Conservation (phyloP, 2,329 filamentous ascomycete genomes). For the Colletotrichum sp. region DNA sequence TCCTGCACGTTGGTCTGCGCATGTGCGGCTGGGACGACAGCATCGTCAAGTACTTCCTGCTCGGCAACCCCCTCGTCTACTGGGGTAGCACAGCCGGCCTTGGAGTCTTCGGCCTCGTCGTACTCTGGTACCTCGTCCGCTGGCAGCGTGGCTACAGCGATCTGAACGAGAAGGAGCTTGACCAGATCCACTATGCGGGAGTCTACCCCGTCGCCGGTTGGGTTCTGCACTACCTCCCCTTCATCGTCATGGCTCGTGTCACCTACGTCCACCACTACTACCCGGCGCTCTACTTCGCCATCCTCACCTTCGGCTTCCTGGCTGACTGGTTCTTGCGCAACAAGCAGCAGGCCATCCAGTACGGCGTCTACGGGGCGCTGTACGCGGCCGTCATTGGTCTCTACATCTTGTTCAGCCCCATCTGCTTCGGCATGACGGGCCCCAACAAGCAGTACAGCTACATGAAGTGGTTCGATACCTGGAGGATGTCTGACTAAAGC, state of each 20-base stretch:
- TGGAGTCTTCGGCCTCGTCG: conserved; percentile 72
- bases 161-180: conserved; percentile 79
- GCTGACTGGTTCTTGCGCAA: conserved; percentile 81
- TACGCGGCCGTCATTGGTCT: conserved; percentile 79
- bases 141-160: conserved; percentile 96
- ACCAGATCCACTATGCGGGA: conserved; percentile 93
- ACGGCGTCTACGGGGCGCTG: conserved; percentile 72
- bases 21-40: conserved; percentile 99
- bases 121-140: conserved; percentile 85
- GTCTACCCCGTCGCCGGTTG: conserved; percentile 92
- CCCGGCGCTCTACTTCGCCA: conserved; percentile 96
- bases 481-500: conserved; percentile 74
- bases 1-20: conserved; percentile 91
- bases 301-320: conserved; percentile 86
- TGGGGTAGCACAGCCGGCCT: conserved; percentile 89
- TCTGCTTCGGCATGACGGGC: conserved; percentile 96
- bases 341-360: conserved; percentile 67
- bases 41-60: conserved; percentile 96
- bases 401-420: conserved; percentile 89
- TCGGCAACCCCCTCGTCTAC: conserved; percentile 95
- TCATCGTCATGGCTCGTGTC: conserved; percentile 96
- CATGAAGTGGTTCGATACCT: conserved; percentile 90
- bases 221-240: conserved; percentile 96
- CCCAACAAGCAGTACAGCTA: conserved; percentile 84
- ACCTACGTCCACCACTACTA: conserved; percentile 99